Evolutionary conservation across 208 protist species (phyloP).

Genomic region (Trypanosoma conorhini): DNA sequence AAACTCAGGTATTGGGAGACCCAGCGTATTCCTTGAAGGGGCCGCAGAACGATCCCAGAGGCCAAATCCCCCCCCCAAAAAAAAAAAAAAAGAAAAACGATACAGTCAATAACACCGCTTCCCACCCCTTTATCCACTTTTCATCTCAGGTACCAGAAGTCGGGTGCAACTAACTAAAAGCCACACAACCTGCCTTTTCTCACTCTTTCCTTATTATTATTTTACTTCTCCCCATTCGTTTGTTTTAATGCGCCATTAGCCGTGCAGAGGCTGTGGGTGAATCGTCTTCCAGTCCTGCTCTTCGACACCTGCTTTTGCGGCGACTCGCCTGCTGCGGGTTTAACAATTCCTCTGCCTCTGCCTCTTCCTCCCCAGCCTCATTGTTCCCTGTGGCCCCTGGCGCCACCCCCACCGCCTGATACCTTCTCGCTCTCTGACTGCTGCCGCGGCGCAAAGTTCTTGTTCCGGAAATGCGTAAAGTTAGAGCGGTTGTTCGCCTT

Average conservation of each 20-base stretch:
- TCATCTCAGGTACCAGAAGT: too few species aligned
- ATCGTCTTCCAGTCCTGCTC: neutral
- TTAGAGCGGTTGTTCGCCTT: constrained; percentile 89
- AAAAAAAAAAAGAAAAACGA: constrained; percentile 22
- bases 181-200: too few species aligned
- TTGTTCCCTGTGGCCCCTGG: constrained; percentile 3
- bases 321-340: neutral
- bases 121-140: too few species aligned
- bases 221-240: too few species aligned
- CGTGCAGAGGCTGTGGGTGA: too few species aligned
- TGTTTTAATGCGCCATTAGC: too few species aligned
- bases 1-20: too few species aligned
- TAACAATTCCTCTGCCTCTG: neutral
- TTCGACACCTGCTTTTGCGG: constrained; percentile 5
- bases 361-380: constrained; percentile 20
- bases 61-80: constrained; percentile 2
- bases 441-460: constrained; percentile 67
- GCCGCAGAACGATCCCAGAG: too few species aligned
- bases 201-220: too few species aligned
- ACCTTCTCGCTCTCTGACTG: neutral
- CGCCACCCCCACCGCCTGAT: constrained; percentile 6
- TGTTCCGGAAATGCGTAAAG: constrained; percentile 89
- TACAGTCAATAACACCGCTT: too few species aligned
- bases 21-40: neutral
- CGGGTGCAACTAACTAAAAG: too few species aligned